Evolutionary conservation across 2,329 filamentous ascomycete genomes (phyloP).

Genomic region (Trichoderma sp.): DNA sequence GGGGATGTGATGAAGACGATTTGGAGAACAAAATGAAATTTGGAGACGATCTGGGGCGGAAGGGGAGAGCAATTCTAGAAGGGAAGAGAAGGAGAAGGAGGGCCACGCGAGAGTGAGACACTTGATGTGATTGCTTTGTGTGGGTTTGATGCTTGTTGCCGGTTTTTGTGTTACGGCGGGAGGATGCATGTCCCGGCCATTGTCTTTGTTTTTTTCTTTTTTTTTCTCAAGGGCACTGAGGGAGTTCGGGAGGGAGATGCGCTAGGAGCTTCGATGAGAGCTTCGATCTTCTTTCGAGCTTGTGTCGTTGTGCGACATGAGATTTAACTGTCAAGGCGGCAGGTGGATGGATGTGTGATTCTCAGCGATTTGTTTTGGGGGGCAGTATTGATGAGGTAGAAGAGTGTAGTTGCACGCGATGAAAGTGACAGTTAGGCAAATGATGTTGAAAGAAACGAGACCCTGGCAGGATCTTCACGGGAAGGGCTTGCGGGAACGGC

Average conservation of each 20-base stretch:
- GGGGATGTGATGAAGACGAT: background rate
- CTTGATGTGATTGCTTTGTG: too few relatives aligned
- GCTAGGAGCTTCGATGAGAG: background rate
- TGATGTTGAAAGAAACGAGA: background rate
- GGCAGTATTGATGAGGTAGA: background rate
- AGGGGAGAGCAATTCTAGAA: background rate
- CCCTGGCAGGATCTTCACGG: background rate
- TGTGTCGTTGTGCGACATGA: background rate
- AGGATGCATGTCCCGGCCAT: background rate
- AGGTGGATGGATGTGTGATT: background rate
- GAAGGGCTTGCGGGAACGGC: conserved; percentile 1
- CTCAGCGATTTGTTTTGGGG: background rate
- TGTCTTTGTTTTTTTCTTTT: background rate
- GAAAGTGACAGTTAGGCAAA: background rate
- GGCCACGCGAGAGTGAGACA: conserved; percentile 24
- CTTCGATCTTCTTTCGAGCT: background rate
- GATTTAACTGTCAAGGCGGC: too few relatives aligned
- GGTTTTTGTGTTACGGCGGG: background rate
- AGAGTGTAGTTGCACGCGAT: background rate
- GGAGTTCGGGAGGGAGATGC: background rate
- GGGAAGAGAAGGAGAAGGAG: background rate
- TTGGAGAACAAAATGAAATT: background rate
- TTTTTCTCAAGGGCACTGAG: background rate
- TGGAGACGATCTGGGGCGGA: too few relatives aligned
- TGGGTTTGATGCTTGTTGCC: background rate